Evolutionary conservation across 805 yeast species (phyloP).

Genomic region (Metschnikowia hibisci): DNA sequence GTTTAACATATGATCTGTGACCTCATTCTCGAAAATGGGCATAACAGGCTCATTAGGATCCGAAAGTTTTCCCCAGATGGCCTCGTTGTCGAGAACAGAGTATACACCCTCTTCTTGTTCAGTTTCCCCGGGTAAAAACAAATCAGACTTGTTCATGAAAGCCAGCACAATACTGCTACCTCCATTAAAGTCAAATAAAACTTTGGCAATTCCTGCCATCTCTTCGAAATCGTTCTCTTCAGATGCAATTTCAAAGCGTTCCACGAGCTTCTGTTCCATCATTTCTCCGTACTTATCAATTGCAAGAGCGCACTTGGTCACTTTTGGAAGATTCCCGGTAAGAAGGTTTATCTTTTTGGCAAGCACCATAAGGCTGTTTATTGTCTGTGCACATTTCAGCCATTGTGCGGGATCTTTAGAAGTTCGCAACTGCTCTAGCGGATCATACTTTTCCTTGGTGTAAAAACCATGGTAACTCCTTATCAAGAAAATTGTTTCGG

Average conservation of each 20-base stretch:
- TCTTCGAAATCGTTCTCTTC: constrained; percentile 61
- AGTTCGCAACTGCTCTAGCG: constrained; percentile 56
- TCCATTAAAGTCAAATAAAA: constrained; percentile 76
- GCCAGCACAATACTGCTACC: constrained; percentile 79
- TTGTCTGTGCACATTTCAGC: constrained; percentile 63
- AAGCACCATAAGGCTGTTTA: constrained; percentile 60
- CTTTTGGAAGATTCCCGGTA: constrained; percentile 40
- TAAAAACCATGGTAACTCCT: constrained; percentile 75
- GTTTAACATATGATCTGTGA: constrained; percentile 50
- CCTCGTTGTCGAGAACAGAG: constrained; percentile 39
- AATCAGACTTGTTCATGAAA: constrained; percentile 75
- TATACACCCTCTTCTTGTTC: constrained; percentile 25
- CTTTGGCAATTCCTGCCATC: constrained; percentile 72
- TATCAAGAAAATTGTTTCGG: constrained; percentile 67
- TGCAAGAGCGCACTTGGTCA: constrained; percentile 31
- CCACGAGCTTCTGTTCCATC: constrained; percentile 69
- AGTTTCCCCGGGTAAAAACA: constrained; percentile 50
- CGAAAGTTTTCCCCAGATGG: constrained; percentile 55
- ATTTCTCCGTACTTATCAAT: constrained; percentile 71
- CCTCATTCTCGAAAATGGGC: constrained; percentile 46
- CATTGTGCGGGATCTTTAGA: constrained; percentile 46
- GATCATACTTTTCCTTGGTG: constrained; percentile 49
- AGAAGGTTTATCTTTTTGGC: constrained; percentile 54
- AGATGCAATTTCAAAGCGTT: constrained; percentile 71
- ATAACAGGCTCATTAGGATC: constrained; percentile 49